Conservation (phyloP, 2,329 filamentous ascomycete genomes). For the Cercospora sp. region DNA sequence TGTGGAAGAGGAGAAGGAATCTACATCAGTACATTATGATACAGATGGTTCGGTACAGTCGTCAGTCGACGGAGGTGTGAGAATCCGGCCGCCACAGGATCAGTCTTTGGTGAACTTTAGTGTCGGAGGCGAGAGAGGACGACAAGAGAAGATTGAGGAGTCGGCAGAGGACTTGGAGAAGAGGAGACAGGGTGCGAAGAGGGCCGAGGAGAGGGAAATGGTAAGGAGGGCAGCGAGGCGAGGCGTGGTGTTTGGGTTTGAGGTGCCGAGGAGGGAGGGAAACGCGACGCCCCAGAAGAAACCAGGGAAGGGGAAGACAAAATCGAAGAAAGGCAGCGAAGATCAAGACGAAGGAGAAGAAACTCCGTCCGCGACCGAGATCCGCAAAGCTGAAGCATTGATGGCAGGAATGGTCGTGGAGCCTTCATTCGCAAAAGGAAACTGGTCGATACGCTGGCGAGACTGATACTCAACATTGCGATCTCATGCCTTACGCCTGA, state of each 20-base stretch:
- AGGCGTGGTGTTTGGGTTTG: conserved; percentile 58
- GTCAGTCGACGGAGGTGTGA: conserved; percentile 24
- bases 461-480: conserved; percentile 36
- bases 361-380: conserved; percentile 24
- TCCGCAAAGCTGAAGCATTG: conserved; percentile 57
- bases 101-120: conserved; percentile 58
- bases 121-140: conserved; percentile 56
- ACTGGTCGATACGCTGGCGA: conserved; percentile 61
- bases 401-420: conserved; percentile 61
- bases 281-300: conserved; percentile 16
- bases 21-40: conserved; percentile 14
- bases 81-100: conserved; percentile 43
- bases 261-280: conserved; percentile 29
- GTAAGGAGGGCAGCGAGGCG: conserved; percentile 64
- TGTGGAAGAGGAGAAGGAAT: conserved; percentile 24
- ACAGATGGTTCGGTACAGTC: conserved; percentile 16
- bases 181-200: conserved; percentile 51
- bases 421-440: conserved; percentile 61
- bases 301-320: conserved; percentile 22
- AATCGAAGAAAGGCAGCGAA: conserved; percentile 21
- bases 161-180: conserved; percentile 54
- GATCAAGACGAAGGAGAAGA: conserved; percentile 23
- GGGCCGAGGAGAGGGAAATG: conserved; percentile 56
- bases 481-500: not conserved
- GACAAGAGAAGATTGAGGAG: conserved; percentile 55